Evolutionary conservation across 352 stramenopile species (phyloP).

Genomic region (Pythium utonaiense): DNA sequence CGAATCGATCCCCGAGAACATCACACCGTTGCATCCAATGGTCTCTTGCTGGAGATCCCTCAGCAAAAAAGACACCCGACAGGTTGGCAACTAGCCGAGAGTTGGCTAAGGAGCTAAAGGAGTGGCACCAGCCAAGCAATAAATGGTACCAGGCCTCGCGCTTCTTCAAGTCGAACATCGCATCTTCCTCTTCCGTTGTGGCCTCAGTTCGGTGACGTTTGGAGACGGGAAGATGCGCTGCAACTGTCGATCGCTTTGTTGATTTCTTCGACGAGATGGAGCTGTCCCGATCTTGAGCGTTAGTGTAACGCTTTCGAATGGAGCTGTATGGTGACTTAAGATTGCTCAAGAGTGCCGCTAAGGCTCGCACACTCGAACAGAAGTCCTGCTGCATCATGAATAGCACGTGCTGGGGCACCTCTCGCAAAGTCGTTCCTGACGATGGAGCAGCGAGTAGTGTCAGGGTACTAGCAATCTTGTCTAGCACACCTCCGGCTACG

Average conservation of each 20-base stretch:
- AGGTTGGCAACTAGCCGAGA: conserved; percentile 24
- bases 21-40: conserved; percentile 47
- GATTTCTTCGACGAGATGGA: conserved; percentile 6
- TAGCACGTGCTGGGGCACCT: conserved; percentile 19
- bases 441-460: background rate
- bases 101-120: conserved; percentile 37
- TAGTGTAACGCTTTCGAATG: background rate
- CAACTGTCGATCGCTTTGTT: conserved; percentile 1
- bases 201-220: background rate
- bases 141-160: conserved; percentile 31
- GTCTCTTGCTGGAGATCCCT: conserved; percentile 21
- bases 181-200: background rate
- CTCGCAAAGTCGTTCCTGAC: background rate
- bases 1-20: conserved; percentile 31
- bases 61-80: conserved; percentile 28
- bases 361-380: conserved; percentile 29
- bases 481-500: background rate
- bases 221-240: background rate
- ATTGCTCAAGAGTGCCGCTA: conserved; percentile 2
- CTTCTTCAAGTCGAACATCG: conserved; percentile 14
- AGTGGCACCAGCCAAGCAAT: conserved; percentile 40
- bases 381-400: conserved; percentile 76
- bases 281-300: background rate
- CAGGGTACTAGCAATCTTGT: conserved; percentile 10
- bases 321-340: conserved; percentile 4